Percentiles rank a stretch among this genome's conserved stretches.
phyloP scores from a whole-genome alignment of 495 filamentous ascomycete species.

The Penicillium mononematosum region DNA sequence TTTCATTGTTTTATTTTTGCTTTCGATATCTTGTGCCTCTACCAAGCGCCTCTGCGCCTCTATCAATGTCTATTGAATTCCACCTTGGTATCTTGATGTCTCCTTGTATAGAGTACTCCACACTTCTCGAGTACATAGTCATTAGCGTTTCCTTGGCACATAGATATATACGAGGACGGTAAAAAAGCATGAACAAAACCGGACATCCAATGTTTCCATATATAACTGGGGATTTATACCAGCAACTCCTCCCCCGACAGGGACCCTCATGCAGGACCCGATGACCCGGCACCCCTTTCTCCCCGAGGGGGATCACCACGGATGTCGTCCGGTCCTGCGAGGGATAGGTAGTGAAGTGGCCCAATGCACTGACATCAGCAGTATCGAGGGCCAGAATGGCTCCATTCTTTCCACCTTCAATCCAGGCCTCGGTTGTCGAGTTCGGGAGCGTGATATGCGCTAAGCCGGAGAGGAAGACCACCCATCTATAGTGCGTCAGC shows the following conservation, averaged over 20 bases:
- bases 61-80: constrained; percentile 8
- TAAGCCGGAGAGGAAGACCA: constrained; percentile 49
- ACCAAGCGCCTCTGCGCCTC: constrained; percentile 14
- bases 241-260: constrained; percentile 33
- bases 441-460: constrained; percentile 52
- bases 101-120: too few relatives aligned
- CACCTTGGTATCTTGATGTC: background rate
- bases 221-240: background rate
- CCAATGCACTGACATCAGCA: constrained; percentile 41
- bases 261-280: constrained; percentile 40
- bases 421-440: constrained; percentile 35
- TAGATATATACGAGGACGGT: too few relatives aligned
- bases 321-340: constrained; percentile 40
- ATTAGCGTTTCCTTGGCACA: too few relatives aligned
- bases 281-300: constrained; percentile 42
- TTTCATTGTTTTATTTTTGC: constrained; percentile 5
- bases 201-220: too few relatives aligned
- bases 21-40: constrained; percentile 16
- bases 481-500: constrained; percentile 41
- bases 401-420: constrained; percentile 48
- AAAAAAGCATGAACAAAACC: too few relatives aligned
- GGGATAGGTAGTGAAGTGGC: constrained; percentile 52
- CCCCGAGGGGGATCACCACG: constrained; percentile 42
- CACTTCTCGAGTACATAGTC: too few relatives aligned
- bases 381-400: constrained; percentile 52